These are phyloP conservation scores for Sclerospora graminicola DNA, from an alignment of 352 stramenopile genomes.

Conservation along the genomic window DNA sequence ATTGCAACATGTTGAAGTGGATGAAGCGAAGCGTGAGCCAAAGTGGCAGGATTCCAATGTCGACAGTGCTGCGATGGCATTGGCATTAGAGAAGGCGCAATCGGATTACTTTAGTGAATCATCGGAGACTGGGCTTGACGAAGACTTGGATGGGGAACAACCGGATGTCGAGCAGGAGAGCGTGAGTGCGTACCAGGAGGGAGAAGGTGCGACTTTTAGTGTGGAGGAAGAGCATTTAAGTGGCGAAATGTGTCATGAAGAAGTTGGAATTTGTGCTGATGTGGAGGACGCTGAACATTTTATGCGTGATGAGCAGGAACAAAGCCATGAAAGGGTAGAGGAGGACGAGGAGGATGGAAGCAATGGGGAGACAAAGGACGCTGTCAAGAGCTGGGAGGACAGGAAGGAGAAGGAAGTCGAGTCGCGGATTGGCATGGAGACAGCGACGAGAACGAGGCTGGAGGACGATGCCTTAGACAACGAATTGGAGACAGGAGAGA, in stretches of 20 bases:
- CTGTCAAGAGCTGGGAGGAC: constrained; percentile 10
- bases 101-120: constrained; percentile 27
- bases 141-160: constrained; percentile 8
- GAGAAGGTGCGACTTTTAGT: constrained; percentile 20
- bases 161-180: constrained; percentile 21
- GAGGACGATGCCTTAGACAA: too few relatives aligned
- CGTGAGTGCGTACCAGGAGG: constrained; percentile 9
- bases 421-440: too few relatives aligned
- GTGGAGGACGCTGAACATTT: constrained; percentile 22
- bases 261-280: constrained; percentile 18
- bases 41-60: constrained; percentile 32
- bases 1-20: constrained; percentile 19
- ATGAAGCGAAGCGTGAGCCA: constrained; percentile 28
- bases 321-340: constrained; percentile 14
- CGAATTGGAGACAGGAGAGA: too few relatives aligned
- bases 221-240: constrained; percentile 16
- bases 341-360: not conserved
- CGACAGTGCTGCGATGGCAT: constrained; percentile 17
- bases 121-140: constrained; percentile 13
- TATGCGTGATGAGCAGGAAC: constrained; percentile 31
- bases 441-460: too few relatives aligned
- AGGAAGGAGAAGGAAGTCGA: constrained; percentile 14
- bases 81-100: constrained; percentile 19
- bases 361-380: not conserved
- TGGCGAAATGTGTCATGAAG: constrained; percentile 19